A percentile compares a stretch with the other conserved stretches of the same genome.
These are phyloP conservation scores for Populus deltoides DNA, from an alignment of 345 rosid species.

Conservation along the genomic window DNA sequence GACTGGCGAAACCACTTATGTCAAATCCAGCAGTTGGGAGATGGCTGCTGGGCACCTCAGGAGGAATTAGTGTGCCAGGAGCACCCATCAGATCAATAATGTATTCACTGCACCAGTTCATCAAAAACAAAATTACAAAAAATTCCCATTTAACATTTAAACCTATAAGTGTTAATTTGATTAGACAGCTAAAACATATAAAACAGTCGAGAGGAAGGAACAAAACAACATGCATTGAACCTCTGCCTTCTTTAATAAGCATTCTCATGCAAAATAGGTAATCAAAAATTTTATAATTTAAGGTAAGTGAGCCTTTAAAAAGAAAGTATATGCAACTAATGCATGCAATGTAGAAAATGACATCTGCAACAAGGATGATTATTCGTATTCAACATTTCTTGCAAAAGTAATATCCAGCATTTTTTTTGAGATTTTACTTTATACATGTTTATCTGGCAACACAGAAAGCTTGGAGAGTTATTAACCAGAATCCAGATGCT, in stretches of 20 bases:
- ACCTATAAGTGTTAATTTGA: background rate
- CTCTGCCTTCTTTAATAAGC: background rate
- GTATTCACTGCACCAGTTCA: constrained; percentile 65
- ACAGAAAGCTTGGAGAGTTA: background rate
- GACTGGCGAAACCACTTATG: constrained; percentile 44
- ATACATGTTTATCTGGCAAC: background rate
- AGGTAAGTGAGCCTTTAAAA: background rate
- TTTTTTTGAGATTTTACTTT: background rate
- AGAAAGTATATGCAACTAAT: background rate
- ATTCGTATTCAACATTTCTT: background rate
- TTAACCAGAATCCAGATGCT: background rate
- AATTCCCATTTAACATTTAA: constrained; percentile 6
- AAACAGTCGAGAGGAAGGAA: background rate
- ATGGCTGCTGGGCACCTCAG: constrained; percentile 75
- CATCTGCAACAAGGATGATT: background rate
- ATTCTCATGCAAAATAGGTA: background rate
- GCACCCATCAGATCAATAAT: constrained; percentile 98
- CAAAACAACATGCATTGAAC: background rate
- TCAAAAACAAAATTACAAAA: constrained; percentile 18
- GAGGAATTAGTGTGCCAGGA: constrained; percentile 86
- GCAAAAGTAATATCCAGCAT: constrained; percentile 1
- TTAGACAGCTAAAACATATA: background rate
- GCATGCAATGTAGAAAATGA: background rate
- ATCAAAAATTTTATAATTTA: background rate
- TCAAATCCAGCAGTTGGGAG: constrained; percentile 51